phyloP scores from a whole-genome alignment of 23 red algal species.

The Agarophyton chilense region DNA sequence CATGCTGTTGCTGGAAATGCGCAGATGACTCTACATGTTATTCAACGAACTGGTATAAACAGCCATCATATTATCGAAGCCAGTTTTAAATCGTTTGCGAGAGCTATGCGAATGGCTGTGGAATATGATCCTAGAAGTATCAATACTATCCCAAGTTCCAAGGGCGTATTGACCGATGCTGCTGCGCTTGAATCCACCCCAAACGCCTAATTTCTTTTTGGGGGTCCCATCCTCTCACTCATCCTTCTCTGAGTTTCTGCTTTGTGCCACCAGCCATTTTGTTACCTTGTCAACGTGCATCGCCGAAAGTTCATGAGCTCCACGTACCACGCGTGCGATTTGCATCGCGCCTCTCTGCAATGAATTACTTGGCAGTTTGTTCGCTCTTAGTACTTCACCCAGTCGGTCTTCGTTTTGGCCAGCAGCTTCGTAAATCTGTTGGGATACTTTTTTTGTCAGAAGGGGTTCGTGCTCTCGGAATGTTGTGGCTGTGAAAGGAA shows the following conservation, averaged over 20 bases:
- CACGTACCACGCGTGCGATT: conserved; percentile 41
- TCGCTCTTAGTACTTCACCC: not conserved
- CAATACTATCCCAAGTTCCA: conserved; percentile 82
- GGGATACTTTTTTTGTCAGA: conserved; percentile 36
- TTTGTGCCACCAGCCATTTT: conserved; percentile 48
- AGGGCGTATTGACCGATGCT: conserved; percentile 91
- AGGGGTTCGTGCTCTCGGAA: conserved; percentile 52
- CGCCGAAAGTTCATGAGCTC: conserved; percentile 56
- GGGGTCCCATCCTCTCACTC: not conserved
- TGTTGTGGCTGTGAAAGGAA: conserved; percentile 18
- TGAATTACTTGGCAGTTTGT: not conserved
- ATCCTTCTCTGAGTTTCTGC: not conserved
- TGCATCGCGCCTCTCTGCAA: conserved; percentile 10
- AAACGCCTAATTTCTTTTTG: not conserved
- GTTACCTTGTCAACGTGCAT: conserved; percentile 42
- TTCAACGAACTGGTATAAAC: conserved; percentile 90
- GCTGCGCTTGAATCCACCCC: conserved; percentile 31
- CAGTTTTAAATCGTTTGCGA: conserved; percentile 97
- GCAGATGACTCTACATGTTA: conserved; percentile 94
- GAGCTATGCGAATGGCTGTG: conserved; percentile 94
- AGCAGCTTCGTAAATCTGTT: conserved; percentile 40
- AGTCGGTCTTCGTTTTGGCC: not conserved
- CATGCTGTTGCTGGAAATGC: conserved; percentile 83
- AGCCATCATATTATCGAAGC: conserved; percentile 99
- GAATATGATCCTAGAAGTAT: conserved; percentile 77